phyloP scores from a whole-genome alignment of 169 alveolate species.

The Plasmodium blacklocki region DNA sequence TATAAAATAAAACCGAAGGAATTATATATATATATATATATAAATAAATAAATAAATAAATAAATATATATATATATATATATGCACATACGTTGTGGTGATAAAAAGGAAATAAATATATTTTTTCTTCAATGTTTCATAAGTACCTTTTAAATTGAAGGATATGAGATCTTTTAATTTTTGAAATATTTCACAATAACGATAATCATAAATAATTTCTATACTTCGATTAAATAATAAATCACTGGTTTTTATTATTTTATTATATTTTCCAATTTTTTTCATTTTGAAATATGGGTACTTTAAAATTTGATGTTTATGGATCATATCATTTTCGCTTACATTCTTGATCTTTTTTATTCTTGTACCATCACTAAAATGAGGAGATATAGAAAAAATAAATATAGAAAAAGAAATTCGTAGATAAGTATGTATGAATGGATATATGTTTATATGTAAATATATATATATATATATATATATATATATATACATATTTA shows the following conservation, averaged over 20 bases:
- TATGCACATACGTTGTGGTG: not conserved
- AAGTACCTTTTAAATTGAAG: constrained; percentile 33
- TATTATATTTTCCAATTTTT: constrained; percentile 34
- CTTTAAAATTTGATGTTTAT: constrained; percentile 39
- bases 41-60: not conserved
- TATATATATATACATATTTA: not conserved
- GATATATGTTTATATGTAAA: not conserved
- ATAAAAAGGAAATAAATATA: not conserved
- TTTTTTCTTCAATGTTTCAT: not conserved
- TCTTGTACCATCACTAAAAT: constrained; percentile 59
- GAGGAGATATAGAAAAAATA: not conserved
- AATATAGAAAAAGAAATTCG: too few species aligned
- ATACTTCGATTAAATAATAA: constrained; percentile 33
- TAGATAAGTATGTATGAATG: not conserved
- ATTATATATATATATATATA: not conserved
- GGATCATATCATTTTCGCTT: constrained; percentile 70
- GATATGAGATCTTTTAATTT: constrained; percentile 58
- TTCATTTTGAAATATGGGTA: constrained; percentile 76
- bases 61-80: not conserved
- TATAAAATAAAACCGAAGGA: not conserved
- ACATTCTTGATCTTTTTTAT: constrained; percentile 53
- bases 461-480: not conserved
- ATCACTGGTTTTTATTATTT: constrained; percentile 5
- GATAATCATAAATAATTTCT: constrained; percentile 40
- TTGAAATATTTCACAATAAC: constrained; percentile 18